These are phyloP conservation scores for Aaosphaeria pasadenensis DNA, from an alignment of 2,329 filamentous ascomycete genomes.

Conservation along the genomic window DNA sequence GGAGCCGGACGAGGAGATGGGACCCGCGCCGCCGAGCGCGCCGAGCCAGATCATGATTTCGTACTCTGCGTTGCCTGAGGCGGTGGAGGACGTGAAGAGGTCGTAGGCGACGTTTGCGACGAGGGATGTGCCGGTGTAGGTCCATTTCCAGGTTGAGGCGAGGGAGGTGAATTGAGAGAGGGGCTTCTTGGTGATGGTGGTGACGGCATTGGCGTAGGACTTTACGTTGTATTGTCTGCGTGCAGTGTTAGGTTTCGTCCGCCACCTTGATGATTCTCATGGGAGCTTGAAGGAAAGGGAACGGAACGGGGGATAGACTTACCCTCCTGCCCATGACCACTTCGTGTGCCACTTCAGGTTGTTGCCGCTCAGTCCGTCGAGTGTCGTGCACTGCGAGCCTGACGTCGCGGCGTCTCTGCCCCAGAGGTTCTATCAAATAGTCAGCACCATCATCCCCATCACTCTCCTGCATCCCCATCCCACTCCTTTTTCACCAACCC, in stretches of 20 bases:
- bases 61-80: constrained; percentile 49
- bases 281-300: neutral
- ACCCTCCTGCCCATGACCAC: constrained; percentile 44
- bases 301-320: constrained; percentile 8
- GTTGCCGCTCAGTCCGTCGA: constrained; percentile 36
- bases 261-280: no score
- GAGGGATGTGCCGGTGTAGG: constrained; percentile 48
- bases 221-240: constrained; percentile 35
- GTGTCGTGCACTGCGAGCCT: constrained; percentile 47
- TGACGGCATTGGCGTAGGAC: constrained; percentile 44
- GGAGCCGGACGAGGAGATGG: constrained; percentile 56
- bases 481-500: no score
- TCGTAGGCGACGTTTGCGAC: constrained; percentile 62
- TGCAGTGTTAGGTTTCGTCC: constrained; percentile 4
- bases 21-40: constrained; percentile 56
- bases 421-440: constrained; percentile 40
- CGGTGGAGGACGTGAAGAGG: constrained; percentile 55
- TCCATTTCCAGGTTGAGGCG: constrained; percentile 46
- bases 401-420: constrained; percentile 38
- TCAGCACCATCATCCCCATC: neutral
- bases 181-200: constrained; percentile 29
- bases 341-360: constrained; percentile 45
- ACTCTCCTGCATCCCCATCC: no score
- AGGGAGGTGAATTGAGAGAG: constrained; percentile 41
- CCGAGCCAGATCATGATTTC: constrained; percentile 68